Conservation (phyloP, 345 rosid species). For the Eucalyptus cloeziana region DNA sequence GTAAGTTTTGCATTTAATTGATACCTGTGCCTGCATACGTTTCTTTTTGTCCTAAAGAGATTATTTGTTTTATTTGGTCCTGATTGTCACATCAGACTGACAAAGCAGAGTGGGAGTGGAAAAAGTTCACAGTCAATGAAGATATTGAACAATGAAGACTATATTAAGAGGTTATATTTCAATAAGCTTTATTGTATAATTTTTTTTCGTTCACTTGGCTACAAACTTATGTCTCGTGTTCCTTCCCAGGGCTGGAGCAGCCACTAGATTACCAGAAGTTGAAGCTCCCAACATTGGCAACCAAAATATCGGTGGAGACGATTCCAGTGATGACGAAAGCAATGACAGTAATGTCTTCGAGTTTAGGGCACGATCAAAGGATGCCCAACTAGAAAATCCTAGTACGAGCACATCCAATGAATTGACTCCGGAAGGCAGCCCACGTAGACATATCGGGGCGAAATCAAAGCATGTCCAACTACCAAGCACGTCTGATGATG, state of each 20-base stretch:
- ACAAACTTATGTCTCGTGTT: background rate
- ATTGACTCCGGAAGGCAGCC: fast-evolving
- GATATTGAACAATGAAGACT: fast-evolving
- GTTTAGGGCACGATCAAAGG: background rate
- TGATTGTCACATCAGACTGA: background rate
- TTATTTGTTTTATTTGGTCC: fast-evolving
- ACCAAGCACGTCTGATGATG: background rate
- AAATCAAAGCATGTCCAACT: background rate
- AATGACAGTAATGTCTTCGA: fast-evolving
- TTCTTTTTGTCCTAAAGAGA: background rate
- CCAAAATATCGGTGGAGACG: background rate
- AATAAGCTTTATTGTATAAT: background rate
- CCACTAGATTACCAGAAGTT: background rate
- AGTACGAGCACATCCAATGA: background rate
- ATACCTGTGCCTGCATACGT: background rate
- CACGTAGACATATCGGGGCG: background rate
- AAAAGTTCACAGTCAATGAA: background rate
- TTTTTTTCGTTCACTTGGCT: fast-evolving
- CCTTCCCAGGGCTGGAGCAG: background rate
- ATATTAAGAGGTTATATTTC: background rate
- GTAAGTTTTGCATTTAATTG: background rate
- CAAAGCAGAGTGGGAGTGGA: background rate
- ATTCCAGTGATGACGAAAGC: fast-evolving
- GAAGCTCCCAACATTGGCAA: fast-evolving
- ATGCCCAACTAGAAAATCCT: background rate